Base-by-base conservation (phyloP, 2,329 filamentous ascomycete species). In the Colletotrichum truncatum region DNA sequence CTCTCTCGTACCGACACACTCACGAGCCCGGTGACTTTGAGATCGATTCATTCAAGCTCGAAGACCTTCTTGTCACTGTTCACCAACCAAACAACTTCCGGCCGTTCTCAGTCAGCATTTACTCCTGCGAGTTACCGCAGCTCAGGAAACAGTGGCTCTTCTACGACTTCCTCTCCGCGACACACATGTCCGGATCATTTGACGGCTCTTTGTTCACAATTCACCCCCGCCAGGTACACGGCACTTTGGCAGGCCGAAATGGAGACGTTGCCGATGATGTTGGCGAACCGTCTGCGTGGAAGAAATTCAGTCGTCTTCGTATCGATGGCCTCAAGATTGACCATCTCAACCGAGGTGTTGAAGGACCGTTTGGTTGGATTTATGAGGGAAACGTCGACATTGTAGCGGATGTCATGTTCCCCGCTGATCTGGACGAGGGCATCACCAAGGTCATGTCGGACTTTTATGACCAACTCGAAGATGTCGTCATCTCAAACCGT, bases 201-300 rank as follows among this genome's bases (percentile, higher is more conserved):
- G 96, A 99, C 74, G 93, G 96, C 59, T 98, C 96, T 0, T 85
- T 99, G 3, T 99, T 99, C 77, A 98, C 94, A 0, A 97, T 99
- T 48, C 96, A 99, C 76, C 96, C 95, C 4, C 89, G 94, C 16
- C 96, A 98, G 78, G 91, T 93, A 5, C 94, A 98, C 74, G 90
- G 93, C 41, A 89, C 92, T 57, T 89, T 91, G 1, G 89, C 92
- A 8, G 85, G 85, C 5, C 85, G 90, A 10, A 81, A 84, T 64
- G 81, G 82, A 30, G 82, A 87, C 30, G 82, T 84, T 1, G 75
- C 81, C 2, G 87, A 89, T 64, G 84, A 85, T 16, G 84, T 90
- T 51, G 89, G 87, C 25, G 90, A 92, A 57, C 81, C 87, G 3
- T 88, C 88, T 63, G 89, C 89, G 0, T 99, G 95, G 95, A 98